Conservation (phyloP, 78 protist genomes). For the Planoprotostelium fungivorum region DNA sequence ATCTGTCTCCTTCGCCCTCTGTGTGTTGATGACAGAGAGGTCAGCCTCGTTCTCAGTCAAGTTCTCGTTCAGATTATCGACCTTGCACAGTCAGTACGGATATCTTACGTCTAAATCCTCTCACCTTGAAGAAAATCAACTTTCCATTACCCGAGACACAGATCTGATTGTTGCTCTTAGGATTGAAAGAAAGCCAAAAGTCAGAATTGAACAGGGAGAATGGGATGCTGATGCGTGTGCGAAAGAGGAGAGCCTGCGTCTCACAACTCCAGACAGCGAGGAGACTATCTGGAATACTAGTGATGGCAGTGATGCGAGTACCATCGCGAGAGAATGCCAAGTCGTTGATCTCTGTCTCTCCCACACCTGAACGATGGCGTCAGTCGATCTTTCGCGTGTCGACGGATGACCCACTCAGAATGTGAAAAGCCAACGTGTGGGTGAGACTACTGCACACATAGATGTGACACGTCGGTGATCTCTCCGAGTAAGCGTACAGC, state of each 20-base stretch:
- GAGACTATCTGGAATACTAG: not conserved
- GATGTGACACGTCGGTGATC: not conserved
- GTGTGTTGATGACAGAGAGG: not conserved
- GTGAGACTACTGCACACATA: not conserved
- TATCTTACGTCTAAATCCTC: no score
- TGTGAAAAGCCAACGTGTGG: not conserved
- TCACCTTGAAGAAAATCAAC: not conserved
- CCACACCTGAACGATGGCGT: not conserved
- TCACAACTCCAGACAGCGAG: slow-evolving; percentile 4
- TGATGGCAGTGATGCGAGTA: not conserved
- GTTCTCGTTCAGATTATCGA: not conserved
- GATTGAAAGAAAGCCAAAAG: slow-evolving; percentile 2
- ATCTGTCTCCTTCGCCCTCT: not conserved
- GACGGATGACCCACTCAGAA: not conserved
- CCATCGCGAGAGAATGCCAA: slow-evolving; percentile 7
- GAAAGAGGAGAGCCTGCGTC: not conserved
- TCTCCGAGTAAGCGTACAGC: not conserved
- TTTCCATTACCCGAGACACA: not conserved
- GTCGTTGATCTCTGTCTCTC: not conserved
- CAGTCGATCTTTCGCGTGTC: not conserved
- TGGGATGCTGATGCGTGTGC: not conserved
- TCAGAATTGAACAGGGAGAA: not conserved
- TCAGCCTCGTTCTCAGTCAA: not conserved
- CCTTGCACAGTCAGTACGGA: not conserved
- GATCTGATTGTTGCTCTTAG: not conserved